A percentile compares a stretch with the other conserved stretches of the same genome.
These are phyloP conservation scores for Neonectria magnoliae DNA, from an alignment of 2,329 filamentous ascomycete species.

Conservation along the genomic window DNA sequence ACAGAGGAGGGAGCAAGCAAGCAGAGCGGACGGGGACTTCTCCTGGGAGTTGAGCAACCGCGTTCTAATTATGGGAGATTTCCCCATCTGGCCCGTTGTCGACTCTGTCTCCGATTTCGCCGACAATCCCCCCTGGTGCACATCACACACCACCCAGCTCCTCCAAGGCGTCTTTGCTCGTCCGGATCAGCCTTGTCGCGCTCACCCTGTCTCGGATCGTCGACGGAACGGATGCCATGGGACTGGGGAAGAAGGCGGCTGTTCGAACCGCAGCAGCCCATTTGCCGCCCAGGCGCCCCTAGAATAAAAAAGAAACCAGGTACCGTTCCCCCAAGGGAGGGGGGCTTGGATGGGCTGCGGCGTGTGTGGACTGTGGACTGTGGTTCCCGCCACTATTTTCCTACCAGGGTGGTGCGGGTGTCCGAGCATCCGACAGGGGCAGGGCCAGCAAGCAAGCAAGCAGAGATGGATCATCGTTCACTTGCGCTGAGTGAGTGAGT, in stretches of 20 bases:
- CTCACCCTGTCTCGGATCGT: neutral
- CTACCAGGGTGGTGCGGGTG: constrained; percentile 36
- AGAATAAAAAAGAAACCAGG: constrained; percentile 21
- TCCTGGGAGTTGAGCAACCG: neutral
- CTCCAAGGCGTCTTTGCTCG: neutral
- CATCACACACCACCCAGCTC: neutral
- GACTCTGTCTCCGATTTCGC: neutral
- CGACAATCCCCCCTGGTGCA: neutral
- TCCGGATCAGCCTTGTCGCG: neutral
- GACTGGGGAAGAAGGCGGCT: neutral
- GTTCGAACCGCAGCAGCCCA: constrained; percentile 6
- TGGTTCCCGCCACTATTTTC: constrained; percentile 39
- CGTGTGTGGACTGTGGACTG: constrained; percentile 35
- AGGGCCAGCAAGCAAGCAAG: constrained; percentile 10
- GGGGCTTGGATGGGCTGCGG: constrained; percentile 43
- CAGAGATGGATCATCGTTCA: neutral
- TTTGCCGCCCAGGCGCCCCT: constrained; percentile 30
- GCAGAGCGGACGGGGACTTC: neutral
- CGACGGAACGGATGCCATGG: neutral
- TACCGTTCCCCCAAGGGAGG: constrained; percentile 38
- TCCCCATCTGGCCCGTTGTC: neutral
- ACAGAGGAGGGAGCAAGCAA: neutral
- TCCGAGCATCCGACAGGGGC: constrained; percentile 31
- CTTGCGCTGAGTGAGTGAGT: no score
- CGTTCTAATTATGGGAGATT: neutral